Base-by-base conservation (phyloP, 192 early-diverging fungal species). In the Coemansia sp. region DNA sequence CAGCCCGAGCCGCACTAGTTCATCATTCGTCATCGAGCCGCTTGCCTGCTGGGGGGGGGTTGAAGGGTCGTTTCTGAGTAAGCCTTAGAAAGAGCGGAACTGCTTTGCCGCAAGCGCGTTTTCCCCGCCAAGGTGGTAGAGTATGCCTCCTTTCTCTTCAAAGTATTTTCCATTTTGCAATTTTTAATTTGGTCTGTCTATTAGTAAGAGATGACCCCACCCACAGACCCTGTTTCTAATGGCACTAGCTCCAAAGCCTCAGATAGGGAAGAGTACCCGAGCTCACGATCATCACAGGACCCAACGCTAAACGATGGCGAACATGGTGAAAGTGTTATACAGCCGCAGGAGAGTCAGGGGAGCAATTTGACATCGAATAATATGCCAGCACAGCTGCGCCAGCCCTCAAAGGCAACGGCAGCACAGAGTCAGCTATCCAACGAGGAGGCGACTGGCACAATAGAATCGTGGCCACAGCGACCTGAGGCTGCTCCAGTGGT, bases 351-450 rank as follows among this genome's bases (percentile, higher is more conserved):
- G 8, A 44, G 38, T 16, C 38, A 44, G 38, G 14, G 38, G 12
- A 44, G 38, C 9, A 44, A 44, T 3, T 44, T 14, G 12, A 44
- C 38, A 44, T 44, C 38, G 14, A 44, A 16, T 44, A 44, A 16
- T 44, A 44, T 44, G 38, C 12, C 38, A 44, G 9, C 38, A 44
- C 38, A 44, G 52, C 52, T 24, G 52, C 52, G n/a, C 22, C 59
- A 47, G 24, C n/a, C 60, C 9, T 9, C 67, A 19, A 78, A 69
- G 54, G 67, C 70, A 44, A 44, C 38, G 12, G 60, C 60, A 0
- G 67, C 71, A 24, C 69, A 63, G 48, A 73, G 70, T 44, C 60
- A 57, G 49, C 62, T 69, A 22, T 59, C 55, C 25, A 62, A 47
- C 19, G 70, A 59, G 18, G 75, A 58, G 7, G 75, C 63, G 16